phyloP scores from a whole-genome alignment of 179 eudicot genomes.

The Patellifolia procumbens region DNA sequence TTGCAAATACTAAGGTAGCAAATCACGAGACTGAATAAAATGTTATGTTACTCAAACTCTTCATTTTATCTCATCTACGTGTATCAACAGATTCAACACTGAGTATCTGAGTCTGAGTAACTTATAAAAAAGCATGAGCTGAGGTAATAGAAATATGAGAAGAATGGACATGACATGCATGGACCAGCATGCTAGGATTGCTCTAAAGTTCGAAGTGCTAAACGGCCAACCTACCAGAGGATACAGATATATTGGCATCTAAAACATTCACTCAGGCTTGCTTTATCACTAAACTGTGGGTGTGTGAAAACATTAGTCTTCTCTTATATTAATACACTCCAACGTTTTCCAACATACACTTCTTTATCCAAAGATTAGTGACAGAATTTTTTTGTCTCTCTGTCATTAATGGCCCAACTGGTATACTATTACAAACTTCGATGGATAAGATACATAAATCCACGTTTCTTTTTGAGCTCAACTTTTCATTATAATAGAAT shows the following conservation, averaged over 20 bases:
- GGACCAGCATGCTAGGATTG: neutral
- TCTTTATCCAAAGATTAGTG: neutral
- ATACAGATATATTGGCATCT: neutral
- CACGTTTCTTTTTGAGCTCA: neutral
- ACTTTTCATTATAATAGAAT: neutral
- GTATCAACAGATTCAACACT: too few relatives aligned
- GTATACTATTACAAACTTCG: neutral
- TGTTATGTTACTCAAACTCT: too few relatives aligned
- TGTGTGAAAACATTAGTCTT: too few relatives aligned
- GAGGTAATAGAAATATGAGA: neutral
- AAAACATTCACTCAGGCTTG: neutral
- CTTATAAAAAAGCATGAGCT: neutral
- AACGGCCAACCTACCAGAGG: neutral
- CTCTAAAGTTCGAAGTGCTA: neutral
- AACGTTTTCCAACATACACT: neutral
- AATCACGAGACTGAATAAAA: neutral
- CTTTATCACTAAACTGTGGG: neutral
- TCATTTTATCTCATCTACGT: too few relatives aligned
- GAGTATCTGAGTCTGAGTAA: too few relatives aligned
- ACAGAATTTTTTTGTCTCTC: neutral
- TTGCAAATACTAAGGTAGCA: neutral
- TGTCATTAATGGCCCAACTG: neutral
- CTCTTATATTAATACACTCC: neutral
- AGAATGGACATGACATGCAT: neutral
- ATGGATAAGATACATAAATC: neutral